phyloP scores from a whole-genome alignment of 345 rosid genomes.

The Eucalyptus lansdowneana region DNA sequence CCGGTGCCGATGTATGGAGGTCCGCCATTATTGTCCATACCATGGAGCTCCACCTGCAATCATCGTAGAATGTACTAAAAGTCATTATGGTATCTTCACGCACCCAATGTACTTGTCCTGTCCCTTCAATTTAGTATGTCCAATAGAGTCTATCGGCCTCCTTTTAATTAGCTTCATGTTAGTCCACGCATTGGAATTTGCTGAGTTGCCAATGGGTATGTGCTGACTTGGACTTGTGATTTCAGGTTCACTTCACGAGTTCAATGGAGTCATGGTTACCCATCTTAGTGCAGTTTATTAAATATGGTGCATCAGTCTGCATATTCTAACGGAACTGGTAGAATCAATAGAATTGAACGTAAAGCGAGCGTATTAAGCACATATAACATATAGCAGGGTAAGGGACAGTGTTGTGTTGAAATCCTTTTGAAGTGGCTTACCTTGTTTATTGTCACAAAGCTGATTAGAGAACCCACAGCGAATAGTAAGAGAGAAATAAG shows the following conservation, averaged over 20 bases:
- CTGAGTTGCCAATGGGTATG: background rate
- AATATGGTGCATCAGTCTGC: background rate
- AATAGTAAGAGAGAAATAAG: too few relatives aligned
- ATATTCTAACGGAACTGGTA: background rate
- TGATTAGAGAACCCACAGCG: too few relatives aligned
- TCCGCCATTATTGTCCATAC: conserved; percentile 12
- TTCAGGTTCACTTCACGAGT: background rate
- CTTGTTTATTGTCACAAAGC: background rate
- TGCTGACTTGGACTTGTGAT: background rate
- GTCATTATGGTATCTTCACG: background rate
- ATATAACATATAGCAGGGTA: background rate
- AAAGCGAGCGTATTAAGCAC: background rate
- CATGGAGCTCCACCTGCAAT: conserved; percentile 7
- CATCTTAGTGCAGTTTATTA: background rate
- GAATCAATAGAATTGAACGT: background rate
- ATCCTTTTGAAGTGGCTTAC: background rate
- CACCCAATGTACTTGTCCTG: background rate
- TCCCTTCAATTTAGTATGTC: background rate
- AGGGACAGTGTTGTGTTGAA: background rate
- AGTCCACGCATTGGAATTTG: background rate
- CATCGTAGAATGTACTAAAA: background rate
- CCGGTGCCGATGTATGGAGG: conserved; percentile 11
- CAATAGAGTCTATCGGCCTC: background rate
- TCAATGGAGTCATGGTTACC: background rate
- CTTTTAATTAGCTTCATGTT: background rate